Conservation (phyloP, 2,329 filamentous ascomycete species). For the Diplodia corticola region DNA sequence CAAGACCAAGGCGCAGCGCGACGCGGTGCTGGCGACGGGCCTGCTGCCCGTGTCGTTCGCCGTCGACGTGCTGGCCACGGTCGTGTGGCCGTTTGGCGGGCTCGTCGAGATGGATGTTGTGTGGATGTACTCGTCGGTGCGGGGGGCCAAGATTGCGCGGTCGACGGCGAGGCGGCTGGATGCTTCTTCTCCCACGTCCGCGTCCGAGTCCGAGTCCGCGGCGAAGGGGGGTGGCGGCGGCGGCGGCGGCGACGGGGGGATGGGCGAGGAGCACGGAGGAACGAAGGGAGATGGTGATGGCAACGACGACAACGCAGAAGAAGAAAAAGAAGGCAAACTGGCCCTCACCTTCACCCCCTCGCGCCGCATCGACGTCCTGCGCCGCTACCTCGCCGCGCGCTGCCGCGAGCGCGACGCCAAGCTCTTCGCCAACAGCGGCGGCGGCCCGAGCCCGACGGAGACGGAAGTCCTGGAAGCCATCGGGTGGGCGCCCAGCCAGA, state of each 20-base stretch:
- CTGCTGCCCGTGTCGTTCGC: slow-evolving; percentile 39
- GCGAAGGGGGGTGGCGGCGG: background rate
- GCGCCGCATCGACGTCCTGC: slow-evolving; percentile 39
- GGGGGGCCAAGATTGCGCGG: slow-evolving; percentile 43
- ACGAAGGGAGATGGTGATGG: no score
- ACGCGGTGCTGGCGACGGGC: slow-evolving; percentile 46
- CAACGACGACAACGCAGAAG: background rate
- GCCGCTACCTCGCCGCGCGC: slow-evolving; percentile 41
- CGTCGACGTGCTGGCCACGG: slow-evolving; percentile 37
- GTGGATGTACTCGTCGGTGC: slow-evolving; percentile 47
- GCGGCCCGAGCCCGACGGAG: slow-evolving; percentile 34
- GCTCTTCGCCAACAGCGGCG: slow-evolving; percentile 37
- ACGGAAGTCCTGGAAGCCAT: slow-evolving; percentile 45
- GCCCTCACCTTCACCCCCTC: slow-evolving; percentile 40
- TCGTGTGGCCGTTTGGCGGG: slow-evolving; percentile 43
- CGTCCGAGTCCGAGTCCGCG: background rate
- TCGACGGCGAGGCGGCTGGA: slow-evolving; percentile 43
- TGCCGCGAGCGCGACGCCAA: slow-evolving; percentile 41
- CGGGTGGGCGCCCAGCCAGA: slow-evolving; percentile 44
- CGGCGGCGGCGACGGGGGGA: slow-evolving; percentile 4
- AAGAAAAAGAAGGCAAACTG: slow-evolving; percentile 32
- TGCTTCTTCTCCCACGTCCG: slow-evolving; percentile 18
- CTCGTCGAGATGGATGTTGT: slow-evolving; percentile 39
- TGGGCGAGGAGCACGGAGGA: slow-evolving; percentile 14
- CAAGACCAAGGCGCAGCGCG: slow-evolving; percentile 44